Evolutionary conservation across 805 yeast genomes (phyloP), one percentile per base, ranked within the genome.

Genomic region (Naumovozyma castellii): DNA sequence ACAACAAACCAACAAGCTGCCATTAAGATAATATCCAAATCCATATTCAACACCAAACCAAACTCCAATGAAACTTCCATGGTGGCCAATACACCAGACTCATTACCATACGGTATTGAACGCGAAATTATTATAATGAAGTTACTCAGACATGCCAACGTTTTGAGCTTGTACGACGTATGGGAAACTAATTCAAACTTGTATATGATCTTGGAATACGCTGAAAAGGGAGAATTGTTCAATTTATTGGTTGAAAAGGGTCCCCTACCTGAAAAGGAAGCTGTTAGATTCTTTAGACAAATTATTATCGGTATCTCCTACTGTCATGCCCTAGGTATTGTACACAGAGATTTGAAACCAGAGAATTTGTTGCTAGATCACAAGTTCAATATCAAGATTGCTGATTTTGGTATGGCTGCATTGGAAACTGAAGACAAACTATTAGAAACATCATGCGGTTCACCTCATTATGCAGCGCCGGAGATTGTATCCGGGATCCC

Each of bases 381-480:
- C 56, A 73, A 85, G 58, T 76, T 80, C 46, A 87, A 86, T 61
- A 88, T 92, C 60, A 92, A 92, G 61, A 86, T 92, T 49, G 98
- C 98, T 8, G 98, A 92, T 64, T 92, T 92, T 59, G 98, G 98
- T 27, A 92, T 92, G 98, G 98, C 98, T 14, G 97, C 98, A 5
- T 67, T 92, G 35, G 97, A 92, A 60, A 75, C 85, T 22, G 75
- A 74, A 39, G 90, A 80, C 49, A 77, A 82, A 51, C 65, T 90
- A 54, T 68, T 92, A 42, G 97, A 90, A 60, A 92, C 98, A 3
- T 80, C 94, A 15, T 92, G 98, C 64, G 98, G 98, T 1, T 87
- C 97, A 14, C 98, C 98, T 6, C 98, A 92, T 61, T 92, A 92
- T 62, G 98, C 97, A 1, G 85, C 96, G 8, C 98, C 98, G 0